Evolutionary conservation across 1,284 basidiomycete genomes (phyloP), one percentile per base, ranked within the genome.

Genomic region (Ganoderma lucidum): DNA sequence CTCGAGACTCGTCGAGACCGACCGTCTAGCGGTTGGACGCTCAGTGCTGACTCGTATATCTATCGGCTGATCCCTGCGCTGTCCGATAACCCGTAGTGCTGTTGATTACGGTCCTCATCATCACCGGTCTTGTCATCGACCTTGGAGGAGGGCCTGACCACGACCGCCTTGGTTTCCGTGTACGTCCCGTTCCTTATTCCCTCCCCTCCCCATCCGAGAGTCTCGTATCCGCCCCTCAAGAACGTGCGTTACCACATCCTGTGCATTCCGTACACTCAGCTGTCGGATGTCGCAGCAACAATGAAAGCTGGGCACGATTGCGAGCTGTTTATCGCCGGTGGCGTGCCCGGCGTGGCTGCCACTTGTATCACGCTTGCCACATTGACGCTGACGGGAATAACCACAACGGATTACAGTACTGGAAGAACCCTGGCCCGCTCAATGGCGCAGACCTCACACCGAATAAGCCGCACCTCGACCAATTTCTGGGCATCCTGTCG

Each of bases 401-500:
- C 39, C 59, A 42, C 59, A 48, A 15, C 62, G 5, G 55, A 37
- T 48, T 58, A 10, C 56, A 90, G 88, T 93, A 88, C 81, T 94
- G 93, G 93, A 87, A 86, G 69, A 80, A 91, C 75, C 90, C 91
- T 3, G 93, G 92, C 23, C 84, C 91, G 1, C 77, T 93, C 66
- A 81, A 80, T 19, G 76, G 84, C 37, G 82, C 85, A 6, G 83
- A 83, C 30, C 79, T 89, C 56, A 84, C 86, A 59, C 80, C 79
- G 3, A 85, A 84, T 45, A 73, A 78, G 65, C 70, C 81, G 45
- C 75, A 77, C 64, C 80, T 83, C 1, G 90, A 91, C 73, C 84
- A 88, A 28, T 95, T 92, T 83, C 83, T 94, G 32, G 92, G 84
- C n/a, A 87, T 95, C 75, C 80, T 93, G 65, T 84, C 82, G 67